These are phyloP conservation scores for Lojkania enalia DNA, from an alignment of 2,329 filamentous ascomycete genomes.

Conservation along the genomic window DNA sequence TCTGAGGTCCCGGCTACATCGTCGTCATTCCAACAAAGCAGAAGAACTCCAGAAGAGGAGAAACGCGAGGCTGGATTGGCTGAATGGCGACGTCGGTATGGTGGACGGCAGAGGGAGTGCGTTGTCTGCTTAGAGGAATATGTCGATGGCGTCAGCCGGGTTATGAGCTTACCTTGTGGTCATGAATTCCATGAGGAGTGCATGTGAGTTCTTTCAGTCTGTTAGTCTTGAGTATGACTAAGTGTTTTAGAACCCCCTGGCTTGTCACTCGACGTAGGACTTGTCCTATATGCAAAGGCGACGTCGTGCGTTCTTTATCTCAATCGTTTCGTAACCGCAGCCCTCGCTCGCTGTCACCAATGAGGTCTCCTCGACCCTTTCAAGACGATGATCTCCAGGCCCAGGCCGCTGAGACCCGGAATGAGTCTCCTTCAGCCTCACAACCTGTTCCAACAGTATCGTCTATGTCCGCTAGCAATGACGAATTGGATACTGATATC, in stretches of 20 bases:
- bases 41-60: constrained; percentile 51
- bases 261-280: constrained; percentile 91
- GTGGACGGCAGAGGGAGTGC: constrained; percentile 76
- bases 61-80: constrained; percentile 56
- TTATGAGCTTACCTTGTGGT: constrained; percentile 96
- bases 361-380: constrained; percentile 17
- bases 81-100: constrained; percentile 62
- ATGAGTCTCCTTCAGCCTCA: constrained; percentile 56
- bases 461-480: constrained; percentile 7
- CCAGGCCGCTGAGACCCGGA: constrained; percentile 50
- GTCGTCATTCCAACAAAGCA: constrained; percentile 29
- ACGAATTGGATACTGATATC: constrained; percentile 26
- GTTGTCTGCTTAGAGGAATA: constrained; percentile 98
- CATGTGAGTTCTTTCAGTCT: constrained; percentile 74
- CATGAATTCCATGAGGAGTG: constrained; percentile 98
- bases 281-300: constrained; percentile 98
- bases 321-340: constrained; percentile 37
- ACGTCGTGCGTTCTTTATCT: constrained; percentile 69
- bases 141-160: constrained; percentile 86
- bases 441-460: constrained; percentile 50
- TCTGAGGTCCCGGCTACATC: constrained; percentile 57
- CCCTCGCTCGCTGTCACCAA: constrained; percentile 25
- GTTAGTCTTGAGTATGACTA: constrained; percentile 18
- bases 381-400: constrained; percentile 49
- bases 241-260: constrained; percentile 78